These are phyloP conservation scores for Heliocybe sulcata DNA, from an alignment of 1,284 basidiomycete genomes.

Conservation along the genomic window DNA sequence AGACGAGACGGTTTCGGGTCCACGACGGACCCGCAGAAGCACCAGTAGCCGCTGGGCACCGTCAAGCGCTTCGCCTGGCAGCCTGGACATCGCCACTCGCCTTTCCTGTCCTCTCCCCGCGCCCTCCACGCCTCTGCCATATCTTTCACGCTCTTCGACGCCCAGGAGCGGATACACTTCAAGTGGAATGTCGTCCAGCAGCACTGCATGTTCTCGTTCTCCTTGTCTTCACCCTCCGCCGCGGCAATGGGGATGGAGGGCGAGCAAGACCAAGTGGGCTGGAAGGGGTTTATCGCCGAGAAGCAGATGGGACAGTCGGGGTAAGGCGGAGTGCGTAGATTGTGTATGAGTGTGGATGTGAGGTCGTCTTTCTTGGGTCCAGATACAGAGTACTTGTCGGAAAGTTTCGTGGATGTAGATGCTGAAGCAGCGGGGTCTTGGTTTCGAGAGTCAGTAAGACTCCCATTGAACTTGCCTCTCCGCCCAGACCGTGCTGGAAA, in stretches of 20 bases:
- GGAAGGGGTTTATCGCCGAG: constrained; percentile 58
- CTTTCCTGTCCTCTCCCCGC: constrained; percentile 57
- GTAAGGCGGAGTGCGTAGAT: constrained; percentile 59
- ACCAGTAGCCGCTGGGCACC: constrained; percentile 70
- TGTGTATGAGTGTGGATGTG: constrained; percentile 58
- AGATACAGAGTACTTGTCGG: constrained; percentile 3
- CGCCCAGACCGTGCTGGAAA: neutral
- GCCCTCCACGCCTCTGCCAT: constrained; percentile 68
- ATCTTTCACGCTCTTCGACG: constrained; percentile 72
- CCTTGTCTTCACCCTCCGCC: constrained; percentile 16
- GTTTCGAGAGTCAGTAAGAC: neutral
- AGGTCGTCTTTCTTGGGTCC: constrained; percentile 43
- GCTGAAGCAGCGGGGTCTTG: neutral
- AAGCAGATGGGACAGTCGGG: constrained; percentile 82
- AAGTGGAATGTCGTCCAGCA: constrained; percentile 86
- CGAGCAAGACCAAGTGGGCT: constrained; percentile 76
- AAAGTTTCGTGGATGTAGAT: neutral
- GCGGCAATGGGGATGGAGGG: constrained; percentile 34
- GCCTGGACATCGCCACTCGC: constrained; percentile 85
- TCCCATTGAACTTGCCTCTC: neutral
- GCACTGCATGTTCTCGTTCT: constrained; percentile 35
- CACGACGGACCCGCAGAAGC: constrained; percentile 75
- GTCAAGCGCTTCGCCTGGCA: constrained; percentile 70
- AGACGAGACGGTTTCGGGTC: constrained; percentile 65
- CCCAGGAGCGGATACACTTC: constrained; percentile 77